Base-by-base conservation (phyloP, 2,329 filamentous ascomycete genomes). In the Epichloe gansuensis region DNA sequence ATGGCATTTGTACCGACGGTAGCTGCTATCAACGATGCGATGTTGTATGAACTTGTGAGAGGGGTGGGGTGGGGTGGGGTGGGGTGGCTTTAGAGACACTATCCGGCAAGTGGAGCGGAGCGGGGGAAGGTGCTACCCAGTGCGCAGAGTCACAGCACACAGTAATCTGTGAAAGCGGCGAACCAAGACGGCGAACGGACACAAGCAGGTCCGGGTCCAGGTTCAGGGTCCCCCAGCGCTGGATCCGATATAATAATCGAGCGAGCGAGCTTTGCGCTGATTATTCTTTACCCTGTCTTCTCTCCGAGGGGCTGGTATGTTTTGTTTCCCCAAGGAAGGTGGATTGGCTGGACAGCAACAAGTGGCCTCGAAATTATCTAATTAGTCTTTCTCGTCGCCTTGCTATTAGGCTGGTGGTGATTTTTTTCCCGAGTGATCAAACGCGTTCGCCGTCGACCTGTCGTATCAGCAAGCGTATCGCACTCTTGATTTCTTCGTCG, bases 1-100 rank as follows among this genome's bases (percentile, higher is more conserved):
- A 76, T 75, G 80, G 79, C 81, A 84, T 85, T 83, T 81, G 65
- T 67, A 67, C 39, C 48, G 47, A 50, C 31, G 39, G 39, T 41
- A 37, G 41, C 31, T 35, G 34, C 13, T 41, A 39, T 48, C 21
- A 54, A 38, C 34, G 15, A 9, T 13, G 17, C 31, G 45, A 47
- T 31, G 28, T 34, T 35, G 45, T 35, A n/a, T n/a, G n/a, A 52
- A 39, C 31, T 39, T 39, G 31, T 35, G 41, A 34, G 17, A 34
- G 34, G 57, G 54, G 60, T 59, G 58, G 58, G 57, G 55, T 60
- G 60, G 60, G 58, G 57, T 54, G 60, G 59, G 59, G 54, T 15
- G 31, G 39, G 17, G 53, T 45, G 48, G 44, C 31, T 50, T 51
- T 52, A 55, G 46, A 42, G 42, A 6, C 6, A 11, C 15, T 11